Percentiles rank a stretch among this genome's conserved stretches.
These are phyloP conservation scores for Geosmithia morbida DNA, from an alignment of 2,329 filamentous ascomycete genomes.

Conservation along the genomic window DNA sequence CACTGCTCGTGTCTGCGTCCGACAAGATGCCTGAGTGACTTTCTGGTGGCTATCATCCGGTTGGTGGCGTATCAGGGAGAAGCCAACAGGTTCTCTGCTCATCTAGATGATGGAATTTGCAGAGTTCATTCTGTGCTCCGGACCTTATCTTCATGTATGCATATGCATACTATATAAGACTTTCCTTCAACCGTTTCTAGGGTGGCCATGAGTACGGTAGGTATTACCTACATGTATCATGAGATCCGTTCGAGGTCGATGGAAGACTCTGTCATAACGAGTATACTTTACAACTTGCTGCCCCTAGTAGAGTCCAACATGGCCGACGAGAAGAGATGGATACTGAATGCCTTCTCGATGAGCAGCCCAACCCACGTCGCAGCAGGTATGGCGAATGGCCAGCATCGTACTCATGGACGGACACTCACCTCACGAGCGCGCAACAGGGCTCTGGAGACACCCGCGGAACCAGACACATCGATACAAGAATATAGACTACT, in stretches of 20 bases:
- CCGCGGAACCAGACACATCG: constrained; percentile 7
- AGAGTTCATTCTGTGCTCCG: background rate
- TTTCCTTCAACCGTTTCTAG: too few species aligned
- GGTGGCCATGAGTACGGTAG: too few species aligned
- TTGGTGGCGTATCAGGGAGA: background rate
- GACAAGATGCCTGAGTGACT: too few species aligned
- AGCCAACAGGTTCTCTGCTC: background rate
- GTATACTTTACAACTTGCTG: too few species aligned
- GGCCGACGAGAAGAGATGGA: constrained; percentile 3
- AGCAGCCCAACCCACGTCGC: constrained; percentile 6
- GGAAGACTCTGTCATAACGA: too few species aligned
- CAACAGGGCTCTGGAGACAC: constrained; percentile 8
- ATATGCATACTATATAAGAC: too few species aligned
- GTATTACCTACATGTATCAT: too few species aligned
- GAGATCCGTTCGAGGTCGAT: too few species aligned
- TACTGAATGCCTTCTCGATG: constrained; percentile 8
- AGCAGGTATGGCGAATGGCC: constrained; percentile 1
- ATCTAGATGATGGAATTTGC: background rate
- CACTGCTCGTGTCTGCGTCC: too few species aligned
- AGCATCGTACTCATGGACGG: too few species aligned
- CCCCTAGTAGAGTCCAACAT: background rate
- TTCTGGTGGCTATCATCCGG: background rate
- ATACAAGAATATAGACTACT: constrained; percentile 18
- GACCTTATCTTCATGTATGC: too few species aligned
- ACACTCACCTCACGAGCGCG: background rate